Evolutionary conservation across 768 basidiomycete genomes (phyloP), one percentile per base, ranked within the genome.

Genomic region (Lactifluus hygrophoroides): DNA sequence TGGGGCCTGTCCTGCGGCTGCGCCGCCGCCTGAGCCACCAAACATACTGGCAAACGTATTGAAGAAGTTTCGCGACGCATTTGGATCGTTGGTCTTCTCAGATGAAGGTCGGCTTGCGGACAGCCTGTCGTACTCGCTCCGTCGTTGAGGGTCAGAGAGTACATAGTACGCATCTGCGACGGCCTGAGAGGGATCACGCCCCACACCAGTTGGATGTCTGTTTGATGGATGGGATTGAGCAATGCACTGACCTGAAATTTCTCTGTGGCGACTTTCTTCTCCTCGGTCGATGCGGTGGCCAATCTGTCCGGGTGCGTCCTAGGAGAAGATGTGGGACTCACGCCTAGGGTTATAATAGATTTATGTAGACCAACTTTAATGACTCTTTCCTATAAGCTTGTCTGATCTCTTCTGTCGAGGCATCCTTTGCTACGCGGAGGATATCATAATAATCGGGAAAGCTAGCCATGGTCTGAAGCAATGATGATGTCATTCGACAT

Each of bases 131-230:
- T 91, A 91, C 70, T 91, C 88, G 66, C 70, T 76, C 57, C 86
- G 80, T 57, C 88, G 77, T 43, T 77, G 76, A 4, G 84, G 71
- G 70, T 96, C 91, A 3, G 90, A 92, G 37, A 97, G 81, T 27
- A 94, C 88, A 69, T 90, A 96, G 73, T 95, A 95, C 17, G 93
- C 93, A 70, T 96, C 94, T 53, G 94, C 92, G 62, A 96, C 85
- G 8, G 87, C 83, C 87, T 88, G 68, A 53, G 16, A 1, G n/a
- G 16, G 28, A 40, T 23, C 9, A 19, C 9, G 6, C n/a, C 9
- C 10, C 37, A 3, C 10, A 16, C 13, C 17, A 42, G 8, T 19
- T 23, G 35, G 49, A n/a, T 49, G 28, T 16, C 38, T 32, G 17
- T 38, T 32, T 32, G 32, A 32, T 32, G 10, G 32, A 23, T 23